Base-by-base conservation (phyloP, 176 grass and related monocot species). In the Poa pratensis region DNA sequence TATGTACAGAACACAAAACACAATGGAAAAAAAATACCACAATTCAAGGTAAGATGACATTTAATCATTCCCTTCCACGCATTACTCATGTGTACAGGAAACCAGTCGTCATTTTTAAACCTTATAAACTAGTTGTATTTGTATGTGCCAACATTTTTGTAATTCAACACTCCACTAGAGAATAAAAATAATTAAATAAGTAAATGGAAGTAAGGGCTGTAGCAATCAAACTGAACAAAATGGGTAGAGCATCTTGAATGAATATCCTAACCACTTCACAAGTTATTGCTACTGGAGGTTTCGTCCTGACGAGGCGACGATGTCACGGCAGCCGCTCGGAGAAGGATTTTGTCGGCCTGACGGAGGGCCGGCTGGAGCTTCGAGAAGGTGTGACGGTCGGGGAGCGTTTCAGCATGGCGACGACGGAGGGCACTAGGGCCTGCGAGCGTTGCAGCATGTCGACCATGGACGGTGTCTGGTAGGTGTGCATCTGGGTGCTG, bases 391-490 rank as follows among this genome's bases (percentile, higher is more conserved):
- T 20, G 20, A 71, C 40, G 3, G 76, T 62, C n/a, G 89, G 69
- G 23, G 89, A 87, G 53, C 42, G 40, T 30, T 91, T 87, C 61
- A 87, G 42, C 81, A 35, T 50, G 2, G 68, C 90, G 79, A 63
- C 18, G 0, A 34, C 11, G 5, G 78, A 17, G 20, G 88, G 81
- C 27, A 75, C 48, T 20, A 97, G 88, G n/a, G 75, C 62, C 84
- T 97, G 95, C 5, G 95, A 94, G 20, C 92, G 92, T 32, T 93
- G 90, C 49, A 97, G 76, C 95, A 97, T 97, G 79, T 94, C 88
- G 28, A 91, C 88, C 95, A 97, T 97, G n/a, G 86, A 94, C 34
- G 89, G 92, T 6, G 95, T 97, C 86, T 97, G 95, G 80, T 98
- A 95, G 35, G 93, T 86, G 75, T 92, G 83, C 0, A 95, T 66